These are phyloP conservation scores for Chrysoporthe cubensis DNA, from an alignment of 2,329 filamentous ascomycete genomes.

Conservation along the genomic window DNA sequence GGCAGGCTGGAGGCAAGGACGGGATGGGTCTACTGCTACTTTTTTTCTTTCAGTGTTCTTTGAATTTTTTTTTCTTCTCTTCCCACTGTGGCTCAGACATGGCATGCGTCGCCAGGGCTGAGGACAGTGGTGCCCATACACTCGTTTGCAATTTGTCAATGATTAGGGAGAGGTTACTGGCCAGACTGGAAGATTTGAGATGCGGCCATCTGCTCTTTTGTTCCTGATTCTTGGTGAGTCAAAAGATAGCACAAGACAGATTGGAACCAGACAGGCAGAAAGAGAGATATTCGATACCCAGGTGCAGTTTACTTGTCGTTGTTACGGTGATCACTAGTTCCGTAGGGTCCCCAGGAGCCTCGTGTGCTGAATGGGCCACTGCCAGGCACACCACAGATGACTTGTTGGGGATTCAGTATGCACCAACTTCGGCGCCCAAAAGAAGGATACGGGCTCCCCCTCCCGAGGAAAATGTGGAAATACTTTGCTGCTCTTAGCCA, in stretches of 20 bases:
- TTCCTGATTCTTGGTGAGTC: constrained; percentile 19
- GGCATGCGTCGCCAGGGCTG: neutral
- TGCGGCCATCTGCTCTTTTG: neutral
- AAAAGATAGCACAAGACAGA: constrained; percentile 17
- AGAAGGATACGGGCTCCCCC: too few relatives aligned
- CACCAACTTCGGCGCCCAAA: too few relatives aligned
- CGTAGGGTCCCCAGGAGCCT: neutral
- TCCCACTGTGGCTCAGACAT: neutral
- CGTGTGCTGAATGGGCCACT: neutral
- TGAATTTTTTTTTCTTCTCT: constrained; percentile 31
- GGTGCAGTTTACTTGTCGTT: neutral
- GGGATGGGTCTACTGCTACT: constrained; percentile 21
- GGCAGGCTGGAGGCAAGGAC: constrained; percentile 12
- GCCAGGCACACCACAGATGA: neutral
- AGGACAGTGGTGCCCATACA: constrained; percentile 21
- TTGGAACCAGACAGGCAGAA: constrained; percentile 16
- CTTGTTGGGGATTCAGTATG: too few relatives aligned
- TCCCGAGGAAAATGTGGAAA: too few relatives aligned
- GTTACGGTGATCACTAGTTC: neutral
- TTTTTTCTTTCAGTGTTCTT: constrained; percentile 33
- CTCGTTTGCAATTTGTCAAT: constrained; percentile 11
- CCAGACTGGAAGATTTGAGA: constrained; percentile 15
- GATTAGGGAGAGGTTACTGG: constrained; percentile 1
- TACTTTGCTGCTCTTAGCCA: too few relatives aligned
- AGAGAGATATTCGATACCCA: constrained; percentile 23